Evolutionary conservation across 2,329 filamentous ascomycete species (phyloP).

Genomic region (Fusarium zealandicum): DNA sequence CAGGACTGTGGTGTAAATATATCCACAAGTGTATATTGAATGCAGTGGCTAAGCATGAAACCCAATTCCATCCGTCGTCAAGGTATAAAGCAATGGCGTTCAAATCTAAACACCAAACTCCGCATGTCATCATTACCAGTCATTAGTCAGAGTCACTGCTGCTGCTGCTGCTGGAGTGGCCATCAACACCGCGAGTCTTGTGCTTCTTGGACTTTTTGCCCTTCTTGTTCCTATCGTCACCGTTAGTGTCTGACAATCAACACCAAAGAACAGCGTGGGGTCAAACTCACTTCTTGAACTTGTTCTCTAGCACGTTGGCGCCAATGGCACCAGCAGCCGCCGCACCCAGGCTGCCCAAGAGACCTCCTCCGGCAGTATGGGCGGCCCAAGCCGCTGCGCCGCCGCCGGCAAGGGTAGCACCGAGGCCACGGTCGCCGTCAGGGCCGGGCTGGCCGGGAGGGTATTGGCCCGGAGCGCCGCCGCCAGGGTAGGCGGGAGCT

Average conservation of each 20-base stretch:
- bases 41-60: not conserved
- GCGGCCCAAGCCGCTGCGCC: slow-evolving; percentile 62
- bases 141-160: slow-evolving; percentile 42
- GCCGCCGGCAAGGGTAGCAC: slow-evolving; percentile 60
- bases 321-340: slow-evolving; percentile 61
- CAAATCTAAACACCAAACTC: slow-evolving; percentile 20
- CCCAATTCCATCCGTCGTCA: not conserved
- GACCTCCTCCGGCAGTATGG: slow-evolving; percentile 60
- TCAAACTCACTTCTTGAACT: slow-evolving; percentile 43
- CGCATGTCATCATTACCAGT: not conserved
- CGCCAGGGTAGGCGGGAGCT: slow-evolving; percentile 37
- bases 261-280: not conserved
- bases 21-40: not conserved
- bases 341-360: slow-evolving; percentile 59
- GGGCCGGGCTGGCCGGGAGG: slow-evolving; percentile 42
- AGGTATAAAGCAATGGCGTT: not conserved
- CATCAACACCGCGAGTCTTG: slow-evolving; percentile 32
- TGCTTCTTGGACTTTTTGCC: slow-evolving; percentile 44
- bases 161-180: slow-evolving; percentile 34
- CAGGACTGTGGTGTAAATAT: not conserved
- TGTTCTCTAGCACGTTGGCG: slow-evolving; percentile 59
- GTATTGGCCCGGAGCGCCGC: slow-evolving; percentile 36
- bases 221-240: slow-evolving; percentile 44
- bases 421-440: slow-evolving; percentile 61
- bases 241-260: not conserved